These are phyloP conservation scores for Mychonastes homosphaera DNA, from an alignment of 139 green algal genomes.

Conservation along the genomic window DNA sequence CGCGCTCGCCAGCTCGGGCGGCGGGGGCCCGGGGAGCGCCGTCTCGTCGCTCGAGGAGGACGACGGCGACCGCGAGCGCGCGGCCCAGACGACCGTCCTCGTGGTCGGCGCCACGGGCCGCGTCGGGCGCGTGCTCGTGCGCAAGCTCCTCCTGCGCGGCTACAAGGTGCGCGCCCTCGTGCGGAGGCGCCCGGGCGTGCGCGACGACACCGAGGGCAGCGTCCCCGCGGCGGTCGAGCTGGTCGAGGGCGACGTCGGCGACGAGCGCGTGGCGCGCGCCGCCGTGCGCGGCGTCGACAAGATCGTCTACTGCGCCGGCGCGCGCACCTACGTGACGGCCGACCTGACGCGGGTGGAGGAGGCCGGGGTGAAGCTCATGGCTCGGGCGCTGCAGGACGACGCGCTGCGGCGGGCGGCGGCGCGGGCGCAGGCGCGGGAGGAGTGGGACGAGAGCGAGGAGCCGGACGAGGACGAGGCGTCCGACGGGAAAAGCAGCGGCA, in stretches of 20 bases:
- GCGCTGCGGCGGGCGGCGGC: neutral
- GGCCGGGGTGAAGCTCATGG: slow-evolving; percentile 48
- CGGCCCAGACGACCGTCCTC: slow-evolving; percentile 80
- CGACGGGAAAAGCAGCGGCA: no score
- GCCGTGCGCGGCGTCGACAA: slow-evolving; percentile 83
- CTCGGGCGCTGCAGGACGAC: slow-evolving; percentile 39
- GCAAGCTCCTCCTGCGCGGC: slow-evolving; percentile 93
- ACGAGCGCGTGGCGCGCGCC: slow-evolving; percentile 51
- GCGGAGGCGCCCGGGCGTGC: slow-evolving; percentile 27
- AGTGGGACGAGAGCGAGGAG: neutral
- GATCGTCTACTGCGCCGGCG: slow-evolving; percentile 65
- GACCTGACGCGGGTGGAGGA: slow-evolving; percentile 67
- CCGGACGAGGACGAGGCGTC: no score
- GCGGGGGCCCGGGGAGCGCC: no score
- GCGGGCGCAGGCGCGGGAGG: neutral
- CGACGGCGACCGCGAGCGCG: slow-evolving; percentile 46
- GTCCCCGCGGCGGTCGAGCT: slow-evolving; percentile 72
- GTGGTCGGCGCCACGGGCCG: slow-evolving; percentile 85
- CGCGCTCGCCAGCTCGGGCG: no score
- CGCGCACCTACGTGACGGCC: slow-evolving; percentile 41
- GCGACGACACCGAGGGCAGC: slow-evolving; percentile 14
- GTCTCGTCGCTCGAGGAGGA: slow-evolving; percentile 31
- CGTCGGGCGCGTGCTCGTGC: slow-evolving; percentile 79
- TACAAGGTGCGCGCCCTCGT: slow-evolving; percentile 83
- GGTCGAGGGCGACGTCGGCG: slow-evolving; percentile 74